Base-by-base conservation (phyloP, 805 yeast genomes). In the Wickerhamomyces rabaulensis region DNA sequence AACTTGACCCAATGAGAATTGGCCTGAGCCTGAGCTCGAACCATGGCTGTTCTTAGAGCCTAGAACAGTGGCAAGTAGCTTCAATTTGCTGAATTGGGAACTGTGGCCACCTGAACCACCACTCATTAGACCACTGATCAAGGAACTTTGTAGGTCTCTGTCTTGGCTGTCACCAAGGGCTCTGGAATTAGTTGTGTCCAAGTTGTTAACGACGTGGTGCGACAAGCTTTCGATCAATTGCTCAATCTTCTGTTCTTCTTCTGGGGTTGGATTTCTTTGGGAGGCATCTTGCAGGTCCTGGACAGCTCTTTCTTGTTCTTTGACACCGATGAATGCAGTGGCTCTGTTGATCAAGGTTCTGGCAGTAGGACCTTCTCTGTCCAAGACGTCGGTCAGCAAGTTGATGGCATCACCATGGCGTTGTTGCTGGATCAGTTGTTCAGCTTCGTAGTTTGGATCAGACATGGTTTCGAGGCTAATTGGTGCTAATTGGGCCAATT, bases 341-440 rank as follows among this genome's bases (percentile, higher is more conserved):
- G 63, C 61, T 39, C 59, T 51, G 42, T 51, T 56, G 47, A 58
- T 60, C 26, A 56, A 38, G 1, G 54, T 44, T 12, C 54, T 48
- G 5, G 57, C 43, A 4, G 51, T 40, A 15, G 52, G 52, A n/a
- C 60, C 57, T 5, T 40, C 16, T 23, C 35, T 41, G 16, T 37
- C 22, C 12, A 45, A 17, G 4, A 41, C 29, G 12, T 43, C 26
- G 10, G 35, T 31, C 9, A 45, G 35, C 9, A 33, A 8, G 12
- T 33, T n/a, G 19, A 47, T 26, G 1, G 52, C 55, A 15, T 40
- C 35, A 6, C 37, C 25, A 27, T 43, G 42, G 13, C 43, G 31
- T 4, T 46, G 40, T 25, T 31, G 19, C 3, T 19, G 9, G 26
- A 52, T 38, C 17, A 43, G 44, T 22, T 44, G 41, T 16, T 50